Evolutionary conservation across 306 rosid species (phyloP), one percentile per base, ranked within the genome.

Genomic region (Lablab purpureus): DNA sequence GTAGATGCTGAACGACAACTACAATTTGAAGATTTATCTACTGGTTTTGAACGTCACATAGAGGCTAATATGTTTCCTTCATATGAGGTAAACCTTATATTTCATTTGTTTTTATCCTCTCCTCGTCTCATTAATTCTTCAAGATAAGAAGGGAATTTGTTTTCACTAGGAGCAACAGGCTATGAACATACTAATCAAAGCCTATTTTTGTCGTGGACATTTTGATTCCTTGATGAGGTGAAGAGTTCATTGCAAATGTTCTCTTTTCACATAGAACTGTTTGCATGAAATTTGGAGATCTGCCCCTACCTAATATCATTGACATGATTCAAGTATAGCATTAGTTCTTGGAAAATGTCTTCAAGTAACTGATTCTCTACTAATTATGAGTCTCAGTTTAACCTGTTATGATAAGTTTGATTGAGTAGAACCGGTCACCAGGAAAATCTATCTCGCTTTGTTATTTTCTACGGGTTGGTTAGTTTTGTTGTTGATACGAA

Each of bases 41-140:
- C 63, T 21, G 85, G 70, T 60, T 85, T 66, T 81, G 88, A 80
- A 46, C 76, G 66, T 65, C 82, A 78, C 13, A 71, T 74, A 9
- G 86, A 91, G 76, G 80, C 88, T 67, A 77, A 43, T 74, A 37
- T 25, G 23, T 83, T 78, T 67, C 84, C 87, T 59, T 18, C 78
- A 5, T 78, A 18, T 17, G 84, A 81, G 97, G 97, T 89, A 77
- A 67, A 56, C 55, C 75, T 19, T 19, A 0, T 19, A 19, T 50
- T 17, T n/a, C 10, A 41, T 41, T 9, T 10, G 46, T 41, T 34
- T 47, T 46, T 13, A 3, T 12, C 13, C 15, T 11, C 47, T 43
- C 47, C 47, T 70, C 60, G 55, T 19, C 21, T 46, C 4, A 32
- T 12, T 51, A 51, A 18, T 7, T 18, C 19, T 51, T n/a, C n/a